Evolutionary conservation across 371 early-diverging fungal genomes (phyloP).

Genomic region (Actinomortierella wolfii): DNA sequence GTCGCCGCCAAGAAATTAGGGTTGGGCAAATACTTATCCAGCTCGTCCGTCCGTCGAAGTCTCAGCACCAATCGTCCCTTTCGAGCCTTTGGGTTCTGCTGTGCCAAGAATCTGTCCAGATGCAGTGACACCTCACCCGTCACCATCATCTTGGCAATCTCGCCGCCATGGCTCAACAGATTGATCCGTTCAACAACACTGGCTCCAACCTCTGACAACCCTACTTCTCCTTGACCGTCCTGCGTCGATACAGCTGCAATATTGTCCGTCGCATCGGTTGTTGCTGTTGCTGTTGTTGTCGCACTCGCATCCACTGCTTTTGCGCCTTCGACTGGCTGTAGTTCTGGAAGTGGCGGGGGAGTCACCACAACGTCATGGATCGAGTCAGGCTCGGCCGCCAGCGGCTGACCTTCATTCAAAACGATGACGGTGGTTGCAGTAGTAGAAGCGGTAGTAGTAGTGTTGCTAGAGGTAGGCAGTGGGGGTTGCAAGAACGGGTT

Average conservation of each 20-base stretch:
- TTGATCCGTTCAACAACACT: conserved; percentile 53
- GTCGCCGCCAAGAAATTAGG: conserved; percentile 39
- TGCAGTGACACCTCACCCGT: conserved; percentile 49
- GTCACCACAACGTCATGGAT: conserved; percentile 3
- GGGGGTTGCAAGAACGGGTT: too few relatives aligned
- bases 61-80: conserved; percentile 1
- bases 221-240: too few relatives aligned
- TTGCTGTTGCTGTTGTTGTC: not conserved
- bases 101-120: conserved; percentile 27
- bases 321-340: not conserved
- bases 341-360: conserved; percentile 21
- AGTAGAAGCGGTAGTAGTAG: too few relatives aligned
- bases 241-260: not conserved
- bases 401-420: not conserved
- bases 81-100: conserved; percentile 34
- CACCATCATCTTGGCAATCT: conserved; percentile 48
- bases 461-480: too few relatives aligned
- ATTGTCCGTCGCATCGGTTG: not conserved
- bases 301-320: not conserved
- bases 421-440: not conserved
- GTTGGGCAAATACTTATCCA: conserved; percentile 48
- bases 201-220: conserved; percentile 9
- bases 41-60: conserved; percentile 3
- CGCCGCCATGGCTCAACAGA: conserved; percentile 49
- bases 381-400: conserved; percentile 19